phyloP scores from a whole-genome alignment of 1,284 basidiomycete species.

The Laetiporus sulphureus region DNA sequence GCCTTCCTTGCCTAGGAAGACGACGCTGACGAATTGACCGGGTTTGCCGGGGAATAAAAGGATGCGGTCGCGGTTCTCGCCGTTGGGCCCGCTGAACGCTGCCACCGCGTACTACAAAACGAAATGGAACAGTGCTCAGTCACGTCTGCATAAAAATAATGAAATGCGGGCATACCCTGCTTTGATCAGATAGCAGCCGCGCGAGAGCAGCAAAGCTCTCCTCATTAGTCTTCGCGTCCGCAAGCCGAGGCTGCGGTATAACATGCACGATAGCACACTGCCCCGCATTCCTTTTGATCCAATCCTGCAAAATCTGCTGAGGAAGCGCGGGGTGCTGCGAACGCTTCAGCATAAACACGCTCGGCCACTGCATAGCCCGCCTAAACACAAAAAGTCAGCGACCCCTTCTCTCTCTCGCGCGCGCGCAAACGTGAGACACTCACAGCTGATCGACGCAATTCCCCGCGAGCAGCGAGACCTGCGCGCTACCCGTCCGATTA shows the following conservation, averaged over 20 bases:
- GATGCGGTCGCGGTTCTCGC: slow-evolving; percentile 40
- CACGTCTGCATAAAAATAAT: background rate
- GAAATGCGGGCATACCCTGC: slow-evolving; percentile 24
- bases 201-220: slow-evolving; percentile 33
- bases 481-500: too few relatives aligned
- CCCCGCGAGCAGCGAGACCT: too few relatives aligned
- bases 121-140: background rate
- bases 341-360: slow-evolving; percentile 34
- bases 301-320: slow-evolving; percentile 34
- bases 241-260: slow-evolving; percentile 9
- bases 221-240: slow-evolving; percentile 29
- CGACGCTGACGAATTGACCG: slow-evolving; percentile 36
- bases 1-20: slow-evolving; percentile 52
- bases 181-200: slow-evolving; percentile 34
- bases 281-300: slow-evolving; percentile 35
- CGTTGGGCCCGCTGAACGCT: slow-evolving; percentile 39
- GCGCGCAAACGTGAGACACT: background rate
- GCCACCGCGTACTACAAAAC: slow-evolving; percentile 45
- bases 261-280: slow-evolving; percentile 19
- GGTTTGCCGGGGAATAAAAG: slow-evolving; percentile 41
- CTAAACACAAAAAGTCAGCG: slow-evolving; percentile 28
- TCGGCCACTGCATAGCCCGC: slow-evolving; percentile 48
- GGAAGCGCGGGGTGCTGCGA: slow-evolving; percentile 37
- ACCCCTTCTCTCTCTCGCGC: background rate
- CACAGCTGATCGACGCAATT: too few relatives aligned